A percentile compares a stretch with the other conserved stretches of the same genome.
These are phyloP conservation scores for Tolypocladium nubicola DNA, from an alignment of 2,329 filamentous ascomycete species.

Conservation along the genomic window DNA sequence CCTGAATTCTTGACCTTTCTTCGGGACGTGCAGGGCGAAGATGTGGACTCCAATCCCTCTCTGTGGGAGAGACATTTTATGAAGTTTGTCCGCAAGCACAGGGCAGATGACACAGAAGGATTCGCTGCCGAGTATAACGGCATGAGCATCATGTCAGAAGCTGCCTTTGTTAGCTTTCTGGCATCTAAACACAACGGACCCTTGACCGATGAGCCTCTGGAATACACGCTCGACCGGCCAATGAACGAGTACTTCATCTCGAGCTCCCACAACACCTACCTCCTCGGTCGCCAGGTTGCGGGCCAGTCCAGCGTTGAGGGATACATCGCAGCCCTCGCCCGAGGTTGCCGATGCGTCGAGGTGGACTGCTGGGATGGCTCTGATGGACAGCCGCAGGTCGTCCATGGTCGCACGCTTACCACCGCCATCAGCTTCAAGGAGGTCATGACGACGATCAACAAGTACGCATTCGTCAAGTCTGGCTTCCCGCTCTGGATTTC, in stretches of 20 bases:
- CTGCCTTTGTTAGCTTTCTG: conserved; percentile 68
- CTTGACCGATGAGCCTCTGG: conserved; percentile 47
- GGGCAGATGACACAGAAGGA: conserved; percentile 30
- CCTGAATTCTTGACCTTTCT: conserved; percentile 71
- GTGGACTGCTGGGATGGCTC: conserved; percentile 97
- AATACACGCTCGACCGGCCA: conserved; percentile 64
- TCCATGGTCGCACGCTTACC: conserved; percentile 83
- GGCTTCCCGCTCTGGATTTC: conserved; percentile 87
- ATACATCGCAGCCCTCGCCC: conserved; percentile 80
- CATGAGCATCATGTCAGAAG: conserved; percentile 55
- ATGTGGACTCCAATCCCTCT: conserved; percentile 54
- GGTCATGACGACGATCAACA: conserved; percentile 85
- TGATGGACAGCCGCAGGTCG: conserved; percentile 79
- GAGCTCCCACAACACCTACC: conserved; percentile 96
- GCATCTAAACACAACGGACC: conserved; percentile 64
- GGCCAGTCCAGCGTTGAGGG: conserved; percentile 89
- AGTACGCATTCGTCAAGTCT: conserved; percentile 85
- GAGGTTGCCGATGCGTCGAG: conserved; percentile 89
- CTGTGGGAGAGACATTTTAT: conserved; percentile 66
- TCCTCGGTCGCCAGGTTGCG: conserved; percentile 80
- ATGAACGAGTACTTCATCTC: conserved; percentile 97
- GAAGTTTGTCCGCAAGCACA: conserved; percentile 53
- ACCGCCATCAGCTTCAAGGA: conserved; percentile 83
- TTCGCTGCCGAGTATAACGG: conserved; percentile 35
- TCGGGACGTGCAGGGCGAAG: conserved; percentile 60